Base-by-base conservation (phyloP, 495 filamentous ascomycete genomes). In the Choiromyces venosus region DNA sequence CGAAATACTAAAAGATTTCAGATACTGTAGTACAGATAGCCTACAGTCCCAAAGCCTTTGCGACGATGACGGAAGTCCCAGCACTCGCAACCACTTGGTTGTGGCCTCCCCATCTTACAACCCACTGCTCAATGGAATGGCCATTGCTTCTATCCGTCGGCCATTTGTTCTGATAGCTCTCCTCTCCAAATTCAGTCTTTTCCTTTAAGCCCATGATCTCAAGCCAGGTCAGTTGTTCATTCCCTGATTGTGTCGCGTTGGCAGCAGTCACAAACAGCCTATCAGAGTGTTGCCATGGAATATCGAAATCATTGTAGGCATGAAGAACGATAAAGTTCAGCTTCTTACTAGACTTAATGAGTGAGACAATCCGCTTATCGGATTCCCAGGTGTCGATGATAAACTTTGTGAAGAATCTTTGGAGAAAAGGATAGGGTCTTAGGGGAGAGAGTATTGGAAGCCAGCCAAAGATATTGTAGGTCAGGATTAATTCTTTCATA, bases 361-460 rank as follows among this genome's bases (percentile, higher is more conserved):
- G 70, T 7, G 81, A 82, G 12, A 76, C 76, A 65, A 87, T 73
- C n/a, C 87, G 83, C 35, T 81, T 79, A 14, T 83, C 83, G 6
- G 85, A 86, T 3, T 80, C 74, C 88, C 88, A 89, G 71, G 83
- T 85, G 71, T 89, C 88, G 8, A 86, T 83, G 7, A 89, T 79
- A 66, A 82, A 82, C 0, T 75, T 52, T 21, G 64, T 42, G 38
- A 87, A 82, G 35, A 82, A 73, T 2, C 78, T 75, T 52, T 85
- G 78, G 18, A 87, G 35, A 69, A 82, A 80, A 0, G 87, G 86
- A 73, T 85, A 86, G 0, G 74, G 72, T 14, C 81, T 75, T 6
- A 97, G 84, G 0, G 94, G 94, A 4, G 90, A 88, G 25, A 97
- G 86, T 37, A 97, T 83, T 10, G 95, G 93, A 10, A 97, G 84